These are phyloP conservation scores for Rhizoctonia solani DNA, from an alignment of 1,284 basidiomycete species.

Conservation along the genomic window DNA sequence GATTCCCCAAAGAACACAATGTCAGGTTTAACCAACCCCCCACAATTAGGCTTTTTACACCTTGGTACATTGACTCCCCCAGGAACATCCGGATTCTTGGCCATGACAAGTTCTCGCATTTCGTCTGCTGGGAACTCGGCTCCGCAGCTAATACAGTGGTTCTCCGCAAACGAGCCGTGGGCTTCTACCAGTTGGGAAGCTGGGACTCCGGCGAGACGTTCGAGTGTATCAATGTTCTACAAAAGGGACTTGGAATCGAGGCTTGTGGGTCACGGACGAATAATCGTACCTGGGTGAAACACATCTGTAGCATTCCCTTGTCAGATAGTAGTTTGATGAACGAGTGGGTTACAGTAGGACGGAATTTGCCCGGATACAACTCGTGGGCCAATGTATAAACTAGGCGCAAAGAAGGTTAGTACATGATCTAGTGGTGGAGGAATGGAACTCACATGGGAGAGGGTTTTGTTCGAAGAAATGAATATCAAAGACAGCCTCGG, in stretches of 20 bases:
- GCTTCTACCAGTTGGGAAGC: slow-evolving; percentile 83
- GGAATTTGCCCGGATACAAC: slow-evolving; percentile 84
- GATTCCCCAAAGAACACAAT: slow-evolving; percentile 94
- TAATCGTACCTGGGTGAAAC: slow-evolving; percentile 69
- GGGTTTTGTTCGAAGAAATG: slow-evolving; percentile 73
- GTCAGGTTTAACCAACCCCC: slow-evolving; percentile 83
- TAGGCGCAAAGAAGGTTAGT: slow-evolving; percentile 40
- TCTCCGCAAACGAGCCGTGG: slow-evolving; percentile 87
- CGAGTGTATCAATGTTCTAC: slow-evolving; percentile 87
- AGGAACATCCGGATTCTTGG: slow-evolving; percentile 33
- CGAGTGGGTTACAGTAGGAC: slow-evolving; percentile 87
- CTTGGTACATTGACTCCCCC: slow-evolving; percentile 59
- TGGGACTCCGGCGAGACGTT: slow-evolving; percentile 81
- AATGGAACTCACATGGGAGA: slow-evolving; percentile 61
- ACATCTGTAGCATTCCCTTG: slow-evolving; percentile 67
- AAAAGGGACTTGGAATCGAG: background rate
- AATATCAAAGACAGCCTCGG: slow-evolving; percentile 83
- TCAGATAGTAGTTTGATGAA: slow-evolving; percentile 80
- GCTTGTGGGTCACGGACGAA: background rate
- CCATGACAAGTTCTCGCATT: slow-evolving; percentile 63
- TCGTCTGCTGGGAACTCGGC: slow-evolving; percentile 64
- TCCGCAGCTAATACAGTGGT: slow-evolving; percentile 77
- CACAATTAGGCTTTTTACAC: slow-evolving; percentile 57
- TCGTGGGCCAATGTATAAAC: slow-evolving; percentile 90
- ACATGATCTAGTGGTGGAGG: background rate